Evolutionary conservation across 208 protist genomes (phyloP), one percentile per base, ranked within the genome.

Genomic region (Wallacemonas sp.): DNA sequence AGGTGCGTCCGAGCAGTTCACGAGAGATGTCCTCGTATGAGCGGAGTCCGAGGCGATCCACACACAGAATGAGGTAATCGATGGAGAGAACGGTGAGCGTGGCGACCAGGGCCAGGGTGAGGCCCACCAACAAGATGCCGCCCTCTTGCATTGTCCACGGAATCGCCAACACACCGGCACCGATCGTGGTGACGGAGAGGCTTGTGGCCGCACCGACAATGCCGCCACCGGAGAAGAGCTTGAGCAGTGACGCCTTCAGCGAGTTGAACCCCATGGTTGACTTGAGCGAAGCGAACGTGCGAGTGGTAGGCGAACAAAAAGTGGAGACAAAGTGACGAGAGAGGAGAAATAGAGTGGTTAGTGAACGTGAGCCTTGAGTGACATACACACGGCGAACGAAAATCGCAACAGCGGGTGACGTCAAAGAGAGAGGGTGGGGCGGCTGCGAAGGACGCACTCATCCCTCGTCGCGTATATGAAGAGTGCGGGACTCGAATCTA

Each of bases 1-100:
- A 89, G 2, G 64, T 67, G 19, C 76, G 76, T 17, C 86, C 86
- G 11, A 94, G 70, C n/a, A 92, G 66, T 49, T 84, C 78, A 11
- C 77, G 32, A n/a, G 85, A 77, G 44, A 92, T 88, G 57, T 88
- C 88, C 57, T 94, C 88, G 73, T 92, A 94, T 19, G 85, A 90
- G 44, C 80, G 74, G 19, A 94, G 68, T 26, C 77, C 43, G 16
- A 92, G 68, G 14, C 21, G 44, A 33, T 90, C 82, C 0, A 90
- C 68, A 44, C 83, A 92, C n/a, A 85, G 57, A 49, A 92, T 61
- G 1, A 90, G 61, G 70, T 92, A 94, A 64, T 94, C 79, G 57
- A 94, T 92, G 2, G 81, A 88, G 39, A 90, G 16, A 1, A 92
- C 74, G 0, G 83, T 92, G 33, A 92, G 60, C 17, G 43, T 26